Percentiles rank a stretch among this genome's conserved stretches.
Evolutionary conservation across 2,329 filamentous ascomycete genomes (phyloP).

Genomic region (Dendryphion nanum): DNA sequence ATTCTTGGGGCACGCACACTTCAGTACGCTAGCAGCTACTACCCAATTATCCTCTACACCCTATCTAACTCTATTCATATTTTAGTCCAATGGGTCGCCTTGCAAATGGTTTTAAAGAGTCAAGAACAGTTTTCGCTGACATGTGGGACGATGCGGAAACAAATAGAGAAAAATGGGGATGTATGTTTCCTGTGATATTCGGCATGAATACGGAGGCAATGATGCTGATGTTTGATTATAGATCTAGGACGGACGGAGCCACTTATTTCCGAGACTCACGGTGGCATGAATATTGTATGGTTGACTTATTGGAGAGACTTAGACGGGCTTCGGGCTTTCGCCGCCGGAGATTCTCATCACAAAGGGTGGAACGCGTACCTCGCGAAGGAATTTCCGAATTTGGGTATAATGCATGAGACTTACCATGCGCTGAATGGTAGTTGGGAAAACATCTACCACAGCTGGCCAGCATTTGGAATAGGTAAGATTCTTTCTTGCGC

Average conservation of each 20-base stretch:
- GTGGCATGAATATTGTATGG: no score
- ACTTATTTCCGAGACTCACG: no score
- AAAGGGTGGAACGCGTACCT: background rate
- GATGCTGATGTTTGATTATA: no score
- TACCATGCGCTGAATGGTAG: background rate
- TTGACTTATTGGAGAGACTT: constrained; percentile 2
- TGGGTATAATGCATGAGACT: constrained; percentile 3
- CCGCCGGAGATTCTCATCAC: background rate
- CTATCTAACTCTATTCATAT: background rate
- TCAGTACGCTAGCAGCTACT: constrained; percentile 1
- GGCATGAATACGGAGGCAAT: no score
- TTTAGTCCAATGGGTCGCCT: constrained; percentile 4
- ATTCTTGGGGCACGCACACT: constrained; percentile 4
- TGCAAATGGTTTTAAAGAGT: constrained; percentile 1
- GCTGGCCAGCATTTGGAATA: background rate
- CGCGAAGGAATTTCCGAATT: background rate
- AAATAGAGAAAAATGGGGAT: constrained; percentile 6
- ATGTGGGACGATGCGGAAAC: constrained; percentile 4
- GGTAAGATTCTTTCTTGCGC: constrained; percentile 1
- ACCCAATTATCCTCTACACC: background rate
- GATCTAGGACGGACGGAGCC: no score
- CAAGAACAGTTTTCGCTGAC: background rate
- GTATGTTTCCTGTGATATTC: no score
- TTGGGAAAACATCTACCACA: background rate
- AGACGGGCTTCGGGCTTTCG: background rate